Evolutionary conservation across 345 rosid species (phyloP).

Genomic region (Ceriops tagal): DNA sequence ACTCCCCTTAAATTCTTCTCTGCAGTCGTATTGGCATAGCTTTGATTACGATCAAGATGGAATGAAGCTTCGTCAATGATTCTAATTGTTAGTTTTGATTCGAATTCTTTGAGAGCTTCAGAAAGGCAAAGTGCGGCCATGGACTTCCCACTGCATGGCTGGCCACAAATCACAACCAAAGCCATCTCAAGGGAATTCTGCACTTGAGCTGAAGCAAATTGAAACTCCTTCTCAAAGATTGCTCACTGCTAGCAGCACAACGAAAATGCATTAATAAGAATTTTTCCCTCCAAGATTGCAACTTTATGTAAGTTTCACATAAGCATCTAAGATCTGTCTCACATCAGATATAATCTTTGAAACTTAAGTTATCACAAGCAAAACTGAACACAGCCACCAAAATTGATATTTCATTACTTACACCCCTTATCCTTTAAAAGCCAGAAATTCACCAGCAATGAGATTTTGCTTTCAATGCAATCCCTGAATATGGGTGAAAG

Average conservation of each 20-base stretch:
- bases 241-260: conserved; percentile 1
- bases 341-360: no score
- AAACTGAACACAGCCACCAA: no score
- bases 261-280: conserved; percentile 5
- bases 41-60: conserved; percentile 86
- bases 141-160: conserved; percentile 95
- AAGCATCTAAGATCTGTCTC: no score
- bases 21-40: conserved; percentile 79
- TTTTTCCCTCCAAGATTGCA: background rate
- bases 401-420: no score
- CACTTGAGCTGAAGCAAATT: background rate
- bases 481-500: no score
- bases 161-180: conserved; percentile 87
- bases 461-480: no score
- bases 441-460: no score
- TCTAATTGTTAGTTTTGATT: conserved; percentile 53
- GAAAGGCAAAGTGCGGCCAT: conserved; percentile 56
- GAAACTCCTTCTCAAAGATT: background rate
- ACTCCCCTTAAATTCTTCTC: conserved; percentile 95
- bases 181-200: conserved; percentile 46
- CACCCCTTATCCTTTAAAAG: no score
- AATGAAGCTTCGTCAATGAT: conserved; percentile 70
- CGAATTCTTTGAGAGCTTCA: conserved; percentile 64
- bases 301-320: background rate
- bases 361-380: no score